These are phyloP conservation scores for Lentinula sp. DNA, from an alignment of 768 basidiomycete species.

Conservation along the genomic window DNA sequence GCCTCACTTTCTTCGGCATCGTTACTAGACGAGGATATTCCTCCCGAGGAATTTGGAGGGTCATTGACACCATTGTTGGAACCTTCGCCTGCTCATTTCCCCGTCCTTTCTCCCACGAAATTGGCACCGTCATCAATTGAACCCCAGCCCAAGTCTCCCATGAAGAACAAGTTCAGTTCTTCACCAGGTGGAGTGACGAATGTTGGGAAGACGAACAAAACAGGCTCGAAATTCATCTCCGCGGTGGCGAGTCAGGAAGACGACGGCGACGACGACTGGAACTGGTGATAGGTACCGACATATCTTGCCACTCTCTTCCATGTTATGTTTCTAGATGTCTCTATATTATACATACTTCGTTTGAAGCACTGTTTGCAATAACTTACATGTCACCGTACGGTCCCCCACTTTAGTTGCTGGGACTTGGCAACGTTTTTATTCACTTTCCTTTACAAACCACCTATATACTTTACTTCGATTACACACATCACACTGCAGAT, in stretches of 20 bases:
- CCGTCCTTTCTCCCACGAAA: constrained; percentile 1
- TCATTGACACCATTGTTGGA: background rate
- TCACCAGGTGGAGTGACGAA: background rate
- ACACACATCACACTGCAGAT: too few relatives aligned
- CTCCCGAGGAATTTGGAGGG: background rate
- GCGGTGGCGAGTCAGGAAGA: background rate
- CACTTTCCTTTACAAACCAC: too few relatives aligned
- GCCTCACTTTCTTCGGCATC: constrained; percentile 14
- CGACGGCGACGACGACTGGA: constrained; percentile 9
- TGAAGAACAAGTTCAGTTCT: background rate
- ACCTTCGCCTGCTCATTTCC: background rate
- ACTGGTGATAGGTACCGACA: background rate
- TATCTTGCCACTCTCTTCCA: background rate
- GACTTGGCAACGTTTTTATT: too few relatives aligned
- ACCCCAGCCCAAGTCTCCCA: constrained; percentile 4
- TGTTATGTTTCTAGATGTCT: background rate
- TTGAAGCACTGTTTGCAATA: background rate
- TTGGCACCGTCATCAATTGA: background rate
- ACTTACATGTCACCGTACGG: background rate
- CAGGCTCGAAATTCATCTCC: background rate
- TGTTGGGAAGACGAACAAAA: background rate
- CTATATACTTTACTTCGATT: too few relatives aligned
- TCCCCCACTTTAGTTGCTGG: too few relatives aligned
- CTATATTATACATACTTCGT: background rate
- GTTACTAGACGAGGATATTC: constrained; percentile 5